These are phyloP conservation scores for Salmacisia buchloeana DNA, from an alignment of 1,284 basidiomycete genomes.

Conservation along the genomic window DNA sequence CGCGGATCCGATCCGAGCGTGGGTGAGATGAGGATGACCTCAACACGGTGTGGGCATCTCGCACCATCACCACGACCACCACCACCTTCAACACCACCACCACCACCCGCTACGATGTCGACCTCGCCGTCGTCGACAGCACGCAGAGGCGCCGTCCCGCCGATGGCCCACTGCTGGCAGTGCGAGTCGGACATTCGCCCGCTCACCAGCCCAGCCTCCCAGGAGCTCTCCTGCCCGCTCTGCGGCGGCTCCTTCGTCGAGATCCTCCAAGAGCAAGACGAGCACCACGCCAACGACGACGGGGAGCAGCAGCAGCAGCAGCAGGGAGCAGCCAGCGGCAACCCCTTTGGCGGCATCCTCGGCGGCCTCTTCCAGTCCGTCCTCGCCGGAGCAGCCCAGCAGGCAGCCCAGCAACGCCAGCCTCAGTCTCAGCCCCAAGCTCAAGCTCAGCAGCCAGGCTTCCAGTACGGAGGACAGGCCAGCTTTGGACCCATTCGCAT, in stretches of 20 bases:
- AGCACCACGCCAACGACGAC: neutral
- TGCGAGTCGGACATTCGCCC: slow-evolving; percentile 38
- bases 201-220: slow-evolving; percentile 21
- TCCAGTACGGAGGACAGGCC: neutral
- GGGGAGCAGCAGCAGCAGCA: no score
- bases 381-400: neutral
- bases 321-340: neutral
- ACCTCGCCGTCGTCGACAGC: no score
- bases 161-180: slow-evolving; percentile 38
- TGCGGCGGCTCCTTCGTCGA: slow-evolving; percentile 42
- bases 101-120: neutral
- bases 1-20: no score
- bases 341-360: neutral
- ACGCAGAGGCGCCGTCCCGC: slow-evolving; percentile 18
- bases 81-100: no score
- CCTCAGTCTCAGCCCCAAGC: no score
- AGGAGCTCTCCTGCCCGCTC: slow-evolving; percentile 33
- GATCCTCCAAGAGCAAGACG: neutral
- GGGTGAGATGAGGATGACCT: neutral
- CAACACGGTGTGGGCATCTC: no score
- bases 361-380: neutral
- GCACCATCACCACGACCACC: no score
- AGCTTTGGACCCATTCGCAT: neutral
- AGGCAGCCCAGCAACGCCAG: no score
- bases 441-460: slow-evolving; percentile 11